A percentile compares a stretch with the other conserved stretches of the same genome.
Evolutionary conservation across 208 protist species (phyloP).

Genomic region (Crithidia expoeki): DNA sequence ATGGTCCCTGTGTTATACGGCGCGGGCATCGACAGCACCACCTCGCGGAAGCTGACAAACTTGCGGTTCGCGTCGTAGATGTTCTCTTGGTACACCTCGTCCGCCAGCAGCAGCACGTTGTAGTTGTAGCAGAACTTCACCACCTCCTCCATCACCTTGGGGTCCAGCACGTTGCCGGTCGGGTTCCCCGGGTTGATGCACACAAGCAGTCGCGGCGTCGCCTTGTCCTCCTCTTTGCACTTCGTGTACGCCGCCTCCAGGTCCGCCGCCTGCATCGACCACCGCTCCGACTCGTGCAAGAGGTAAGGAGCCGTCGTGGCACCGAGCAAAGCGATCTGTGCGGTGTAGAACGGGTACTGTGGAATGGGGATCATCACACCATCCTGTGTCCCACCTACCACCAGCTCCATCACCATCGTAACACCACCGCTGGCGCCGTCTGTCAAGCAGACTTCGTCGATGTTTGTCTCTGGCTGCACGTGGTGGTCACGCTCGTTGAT

Average conservation of each 20-base stretch:
- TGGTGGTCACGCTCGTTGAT: constrained; percentile 94
- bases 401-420: constrained; percentile 81
- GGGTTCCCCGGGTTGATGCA: constrained; percentile 99
- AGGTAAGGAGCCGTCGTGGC: constrained; percentile 94
- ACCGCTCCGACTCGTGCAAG: constrained; percentile 93
- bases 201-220: constrained; percentile 94
- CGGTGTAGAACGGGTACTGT: constrained; percentile 99
- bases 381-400: constrained; percentile 75
- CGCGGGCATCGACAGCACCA: constrained; percentile 65
- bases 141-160: constrained; percentile 82
- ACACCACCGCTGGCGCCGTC: constrained; percentile 96
- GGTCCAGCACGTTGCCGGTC: constrained; percentile 93
- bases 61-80: constrained; percentile 92
- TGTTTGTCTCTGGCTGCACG: constrained; percentile 34
- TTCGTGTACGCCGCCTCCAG: constrained; percentile 65
- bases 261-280: constrained; percentile 80
- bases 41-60: constrained; percentile 93
- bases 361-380: constrained; percentile 98
- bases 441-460: constrained; percentile 93
- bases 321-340: constrained; percentile 94
- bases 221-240: constrained; percentile 58
- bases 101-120: constrained; percentile 95
- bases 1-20: constrained; percentile 69
- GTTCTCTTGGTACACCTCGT: constrained; percentile 99
- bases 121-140: constrained; percentile 67